These are phyloP conservation scores for Angomonas deanei DNA, from an alignment of 208 protist genomes.

Conservation along the genomic window DNA sequence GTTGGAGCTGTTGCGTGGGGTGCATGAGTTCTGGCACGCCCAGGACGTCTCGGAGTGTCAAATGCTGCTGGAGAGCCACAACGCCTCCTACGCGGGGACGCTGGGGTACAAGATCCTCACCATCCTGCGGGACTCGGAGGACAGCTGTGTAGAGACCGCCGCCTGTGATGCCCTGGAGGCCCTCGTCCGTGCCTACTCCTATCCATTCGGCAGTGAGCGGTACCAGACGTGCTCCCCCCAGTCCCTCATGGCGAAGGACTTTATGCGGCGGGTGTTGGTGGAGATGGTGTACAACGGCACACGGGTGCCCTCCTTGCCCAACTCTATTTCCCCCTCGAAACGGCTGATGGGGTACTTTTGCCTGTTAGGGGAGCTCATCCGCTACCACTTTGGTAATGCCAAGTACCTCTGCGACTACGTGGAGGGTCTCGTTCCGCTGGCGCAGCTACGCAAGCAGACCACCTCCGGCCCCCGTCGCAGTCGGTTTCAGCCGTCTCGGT, in stretches of 20 bases:
- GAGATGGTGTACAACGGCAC: conserved; percentile 78
- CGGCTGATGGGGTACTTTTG: conserved; percentile 51
- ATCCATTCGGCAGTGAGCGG: conserved; percentile 11
- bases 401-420: conserved; percentile 43
- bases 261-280: conserved; percentile 48
- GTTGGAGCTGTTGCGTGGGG: conserved; percentile 65
- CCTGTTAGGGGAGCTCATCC: conserved; percentile 59
- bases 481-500: neutral
- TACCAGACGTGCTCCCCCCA: conserved; percentile 22
- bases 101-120: conserved; percentile 43
- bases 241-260: conserved; percentile 28
- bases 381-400: conserved; percentile 64
- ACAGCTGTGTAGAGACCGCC: conserved; percentile 60
- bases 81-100: conserved; percentile 7
- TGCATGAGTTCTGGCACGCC: conserved; percentile 81
- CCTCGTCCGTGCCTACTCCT: conserved; percentile 65
- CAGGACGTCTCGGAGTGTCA: conserved; percentile 61
- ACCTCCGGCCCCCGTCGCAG: neutral
- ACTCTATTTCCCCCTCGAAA: conserved; percentile 41
- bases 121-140: conserved; percentile 25
- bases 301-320: conserved; percentile 39
- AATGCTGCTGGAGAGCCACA: conserved; percentile 39
- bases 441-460: conserved; percentile 13
- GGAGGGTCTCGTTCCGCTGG: conserved; percentile 19
- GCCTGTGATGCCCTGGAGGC: conserved; percentile 62